Evolutionary conservation across 2,329 filamentous ascomycete genomes (phyloP).

Genomic region (Pestalotiopsis sp.): DNA sequence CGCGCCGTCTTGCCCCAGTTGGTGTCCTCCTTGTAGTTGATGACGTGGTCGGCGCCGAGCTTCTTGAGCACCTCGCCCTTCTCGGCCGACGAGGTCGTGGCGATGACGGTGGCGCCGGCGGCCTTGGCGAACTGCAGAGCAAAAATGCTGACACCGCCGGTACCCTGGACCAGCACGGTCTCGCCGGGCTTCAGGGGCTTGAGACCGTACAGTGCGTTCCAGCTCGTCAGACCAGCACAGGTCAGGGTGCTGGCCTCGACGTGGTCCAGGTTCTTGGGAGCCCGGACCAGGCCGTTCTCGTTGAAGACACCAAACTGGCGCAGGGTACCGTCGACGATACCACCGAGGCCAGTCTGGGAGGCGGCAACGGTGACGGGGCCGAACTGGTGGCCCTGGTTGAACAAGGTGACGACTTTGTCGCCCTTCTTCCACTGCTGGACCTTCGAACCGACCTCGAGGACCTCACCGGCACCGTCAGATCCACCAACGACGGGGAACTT

Average conservation of each 20-base stretch:
- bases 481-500: constrained; percentile 48
- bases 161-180: constrained; percentile 70
- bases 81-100: constrained; percentile 48
- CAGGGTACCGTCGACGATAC: constrained; percentile 68
- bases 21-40: constrained; percentile 50
- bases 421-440: constrained; percentile 53
- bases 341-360: constrained; percentile 64
- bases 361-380: constrained; percentile 40
- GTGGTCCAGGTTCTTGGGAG: constrained; percentile 58
- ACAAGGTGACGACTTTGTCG: constrained; percentile 62
- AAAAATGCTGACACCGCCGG: constrained; percentile 69
- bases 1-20: constrained; percentile 49
- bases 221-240: constrained; percentile 66
- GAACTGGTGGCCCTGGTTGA: constrained; percentile 57
- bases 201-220: constrained; percentile 45
- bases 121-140: constrained; percentile 61
- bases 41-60: constrained; percentile 52
- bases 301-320: constrained; percentile 51
- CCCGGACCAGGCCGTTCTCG: constrained; percentile 64
- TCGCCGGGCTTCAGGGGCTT: constrained; percentile 55
- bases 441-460: constrained; percentile 52
- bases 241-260: constrained; percentile 59
- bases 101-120: constrained; percentile 50
- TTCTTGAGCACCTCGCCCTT: constrained; percentile 46
- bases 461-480: constrained; percentile 57